Percentiles rank a stretch among this genome's conserved stretches.
phyloP scores from a whole-genome alignment of 2,329 filamentous ascomycete species.

The Teratosphaeria gauchensis region DNA sequence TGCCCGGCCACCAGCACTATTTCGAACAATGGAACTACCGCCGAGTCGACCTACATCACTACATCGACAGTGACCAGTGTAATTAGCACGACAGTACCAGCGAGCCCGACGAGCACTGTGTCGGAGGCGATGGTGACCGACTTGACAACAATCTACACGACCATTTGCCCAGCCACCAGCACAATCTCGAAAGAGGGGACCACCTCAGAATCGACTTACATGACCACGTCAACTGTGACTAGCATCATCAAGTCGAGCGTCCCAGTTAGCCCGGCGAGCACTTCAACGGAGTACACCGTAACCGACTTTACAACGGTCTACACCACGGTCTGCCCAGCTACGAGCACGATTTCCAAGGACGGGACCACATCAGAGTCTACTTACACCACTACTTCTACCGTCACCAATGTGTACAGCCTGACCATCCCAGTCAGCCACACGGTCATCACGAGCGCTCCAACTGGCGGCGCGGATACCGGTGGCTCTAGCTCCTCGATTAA shows the following conservation, averaged over 20 bases:
- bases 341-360: neutral
- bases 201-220: neutral
- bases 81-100: neutral
- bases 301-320: neutral
- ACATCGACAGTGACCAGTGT: neutral
- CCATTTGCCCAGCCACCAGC: neutral
- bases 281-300: neutral
- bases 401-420: neutral
- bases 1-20: neutral
- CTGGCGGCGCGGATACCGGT: neutral
- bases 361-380: neutral
- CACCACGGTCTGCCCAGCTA: slow-evolving; percentile 1
- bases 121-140: neutral
- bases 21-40: neutral
- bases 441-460: neutral
- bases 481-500: neutral
- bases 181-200: neutral
- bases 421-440: neutral
- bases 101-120: neutral
- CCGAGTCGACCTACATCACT: neutral
- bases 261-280: neutral
- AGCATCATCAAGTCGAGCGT: neutral
- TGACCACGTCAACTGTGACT: neutral
- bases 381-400: neutral
- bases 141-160: neutral